Evolutionary conservation across 1,139 yeast genomes (phyloP), one percentile per base, ranked within the genome.

Genomic region (Kodamaea fungicola): DNA sequence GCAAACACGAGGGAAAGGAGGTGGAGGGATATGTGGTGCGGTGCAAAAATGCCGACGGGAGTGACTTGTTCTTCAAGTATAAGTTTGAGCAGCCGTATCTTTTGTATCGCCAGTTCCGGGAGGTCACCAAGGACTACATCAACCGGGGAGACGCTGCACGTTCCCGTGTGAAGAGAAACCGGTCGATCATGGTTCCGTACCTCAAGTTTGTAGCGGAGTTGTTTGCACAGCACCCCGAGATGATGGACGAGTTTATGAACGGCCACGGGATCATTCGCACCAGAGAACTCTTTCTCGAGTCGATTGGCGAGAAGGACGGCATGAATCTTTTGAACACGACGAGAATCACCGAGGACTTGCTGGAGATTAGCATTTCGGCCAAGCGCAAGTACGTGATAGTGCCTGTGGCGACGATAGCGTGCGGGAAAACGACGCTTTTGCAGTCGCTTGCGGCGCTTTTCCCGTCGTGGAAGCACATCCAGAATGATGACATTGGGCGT

Each of bases 1-100:
- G 97, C 0, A 73, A 82, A 1, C 89, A 80, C 63, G 62, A 83
- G 1, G 80, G 74, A 2, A 64, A 70, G 31, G 97, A 88, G 48
- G 75, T 87, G 6, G 99, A 94, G 62, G 99, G 99, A 0, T 94
- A 92, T 63, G 99, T 94, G 2, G 69, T 94, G 5, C 69, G 98
- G 36, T 78, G 92, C 49, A 47, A 39, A 10, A 36, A 26, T 5
- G 40, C 22, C 30, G 31, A 27, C 8, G 49, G 45, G 13, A 57
- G 54, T 9, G 83, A 80, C 43, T 88, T 75, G 51, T 88, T 94
- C 60, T 94, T 89, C 76, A 94, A 94, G 62, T 92, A 71, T 65
- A 94, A 94, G 59, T 92, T 94, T 57, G 96, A 89, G 48, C 96
- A 94, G 60, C 98, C 98, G 0, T 94, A 94, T 52, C 64, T 88